Evolutionary conservation across 2,329 filamentous ascomycete genomes (phyloP).

Genomic region (Trichoderma endophyticum): DNA sequence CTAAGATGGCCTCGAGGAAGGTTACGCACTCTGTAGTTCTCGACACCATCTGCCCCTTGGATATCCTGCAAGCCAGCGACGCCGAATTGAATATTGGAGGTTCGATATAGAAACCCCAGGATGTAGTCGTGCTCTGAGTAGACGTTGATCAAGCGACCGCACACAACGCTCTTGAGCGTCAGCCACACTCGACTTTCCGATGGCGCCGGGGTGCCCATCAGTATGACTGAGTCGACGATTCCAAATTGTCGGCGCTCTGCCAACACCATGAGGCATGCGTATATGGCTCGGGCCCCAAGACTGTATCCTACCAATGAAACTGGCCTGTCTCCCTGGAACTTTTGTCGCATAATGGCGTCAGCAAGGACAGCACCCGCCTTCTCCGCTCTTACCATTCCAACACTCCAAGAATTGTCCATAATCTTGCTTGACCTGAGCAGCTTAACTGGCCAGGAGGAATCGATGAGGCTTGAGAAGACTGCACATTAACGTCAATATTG

Average conservation of each 20-base stretch:
- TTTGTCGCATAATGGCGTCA: conserved; percentile 72
- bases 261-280: conserved; percentile 74
- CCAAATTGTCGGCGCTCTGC: conserved; percentile 82
- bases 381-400: conserved; percentile 72
- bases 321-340: conserved; percentile 76
- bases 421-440: conserved; percentile 68
- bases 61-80: conserved; percentile 80
- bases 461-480: conserved; percentile 56
- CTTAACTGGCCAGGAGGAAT: conserved; percentile 58
- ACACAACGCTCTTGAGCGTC: conserved; percentile 71
- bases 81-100: conserved; percentile 75
- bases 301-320: conserved; percentile 81
- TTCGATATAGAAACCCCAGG: conserved; percentile 82
- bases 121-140: conserved; percentile 86
- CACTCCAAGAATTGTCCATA: conserved; percentile 77
- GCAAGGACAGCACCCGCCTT: conserved; percentile 71
- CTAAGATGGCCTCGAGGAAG: conserved; percentile 66
- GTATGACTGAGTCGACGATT: conserved; percentile 76
- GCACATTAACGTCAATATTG: background rate
- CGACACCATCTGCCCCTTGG: conserved; percentile 60
- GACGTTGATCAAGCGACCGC: conserved; percentile 83
- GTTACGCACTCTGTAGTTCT: conserved; percentile 66
- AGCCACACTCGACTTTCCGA: conserved; percentile 71
- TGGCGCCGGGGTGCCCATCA: conserved; percentile 81
- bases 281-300: conserved; percentile 78